These are phyloP conservation scores for Paraphaeosphaeria minitans DNA, from an alignment of 2,329 filamentous ascomycete species.

Conservation along the genomic window DNA sequence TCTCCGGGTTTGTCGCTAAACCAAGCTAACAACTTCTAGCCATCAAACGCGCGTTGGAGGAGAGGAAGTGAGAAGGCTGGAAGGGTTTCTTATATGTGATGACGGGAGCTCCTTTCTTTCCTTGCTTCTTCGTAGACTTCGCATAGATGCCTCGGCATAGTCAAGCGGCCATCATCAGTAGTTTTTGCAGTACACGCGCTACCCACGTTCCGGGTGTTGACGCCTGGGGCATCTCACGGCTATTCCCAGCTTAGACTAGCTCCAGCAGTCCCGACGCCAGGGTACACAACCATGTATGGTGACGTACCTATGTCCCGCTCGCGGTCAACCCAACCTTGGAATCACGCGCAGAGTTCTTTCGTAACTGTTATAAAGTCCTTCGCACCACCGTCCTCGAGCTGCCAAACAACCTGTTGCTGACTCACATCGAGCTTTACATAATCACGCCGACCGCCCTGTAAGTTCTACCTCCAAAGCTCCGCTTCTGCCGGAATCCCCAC, in stretches of 20 bases:
- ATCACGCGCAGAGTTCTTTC: conserved; percentile 1
- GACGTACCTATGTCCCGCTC: conserved; percentile 23
- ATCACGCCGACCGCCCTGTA: neutral
- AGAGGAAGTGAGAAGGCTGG: conserved; percentile 33
- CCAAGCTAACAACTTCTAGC: conserved; percentile 30
- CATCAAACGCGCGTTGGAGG: conserved; percentile 45
- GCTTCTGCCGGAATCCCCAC: neutral
- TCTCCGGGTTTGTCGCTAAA: neutral
- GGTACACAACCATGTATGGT: conserved; percentile 18
- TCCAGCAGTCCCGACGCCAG: neutral
- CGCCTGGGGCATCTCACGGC: neutral
- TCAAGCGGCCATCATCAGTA: neutral
- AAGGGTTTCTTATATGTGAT: neutral
- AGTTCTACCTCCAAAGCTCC: neutral
- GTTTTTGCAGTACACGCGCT: neutral
- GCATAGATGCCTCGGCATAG: neutral
- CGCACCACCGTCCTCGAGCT: neutral
- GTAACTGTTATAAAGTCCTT: neutral
- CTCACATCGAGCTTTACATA: neutral
- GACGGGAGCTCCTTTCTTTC: neutral
- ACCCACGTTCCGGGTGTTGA: neutral
- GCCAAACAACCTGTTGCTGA: neutral
- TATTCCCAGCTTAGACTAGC: neutral
- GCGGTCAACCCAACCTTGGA: conserved; percentile 11
- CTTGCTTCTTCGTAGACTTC: neutral